A percentile compares a stretch with the other conserved stretches of the same genome.
Evolutionary conservation across 306 rosid genomes (phyloP).

Genomic region (Citrullus mucosospermus): DNA sequence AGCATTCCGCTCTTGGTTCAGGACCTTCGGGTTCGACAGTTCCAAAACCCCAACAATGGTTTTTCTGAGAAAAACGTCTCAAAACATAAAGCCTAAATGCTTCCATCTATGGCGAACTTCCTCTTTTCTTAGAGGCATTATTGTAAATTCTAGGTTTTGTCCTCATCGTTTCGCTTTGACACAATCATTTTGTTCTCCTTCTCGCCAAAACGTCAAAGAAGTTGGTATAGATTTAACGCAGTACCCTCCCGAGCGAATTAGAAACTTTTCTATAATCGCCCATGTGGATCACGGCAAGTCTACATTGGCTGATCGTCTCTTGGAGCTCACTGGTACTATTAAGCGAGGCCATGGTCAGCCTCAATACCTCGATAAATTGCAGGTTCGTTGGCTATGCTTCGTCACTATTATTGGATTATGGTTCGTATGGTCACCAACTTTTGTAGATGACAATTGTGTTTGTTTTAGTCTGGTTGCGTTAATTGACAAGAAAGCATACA

Average conservation of each 20-base stretch:
- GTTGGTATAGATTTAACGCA: slow-evolving; percentile 44
- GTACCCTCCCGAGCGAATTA: slow-evolving; percentile 54
- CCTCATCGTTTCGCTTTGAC: slow-evolving; percentile 19
- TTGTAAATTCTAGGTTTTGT: slow-evolving; percentile 5
- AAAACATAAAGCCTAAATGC: slow-evolving; percentile 32
- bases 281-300: slow-evolving; percentile 84
- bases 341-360: slow-evolving; percentile 91
- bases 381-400: slow-evolving; percentile 26
- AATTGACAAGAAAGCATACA: not conserved
- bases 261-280: slow-evolving; percentile 75
- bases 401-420: not conserved
- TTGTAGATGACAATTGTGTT: not conserved
- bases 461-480: not conserved
- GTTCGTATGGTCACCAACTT: not conserved
- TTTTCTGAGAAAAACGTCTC: slow-evolving; percentile 44
- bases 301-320: slow-evolving; percentile 69
- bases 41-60: slow-evolving; percentile 58
- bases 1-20: not conserved
- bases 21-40: not conserved
- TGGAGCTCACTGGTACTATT: slow-evolving; percentile 92
- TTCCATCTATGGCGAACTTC: slow-evolving; percentile 11
- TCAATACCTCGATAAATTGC: slow-evolving; percentile 77
- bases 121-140: slow-evolving; percentile 12
- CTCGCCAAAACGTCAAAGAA: slow-evolving; percentile 40
- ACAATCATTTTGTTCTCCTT: slow-evolving; percentile 40